These are phyloP conservation scores for Globisporangium sylvaticum DNA, from an alignment of 352 stramenopile genomes.

Conservation along the genomic window DNA sequence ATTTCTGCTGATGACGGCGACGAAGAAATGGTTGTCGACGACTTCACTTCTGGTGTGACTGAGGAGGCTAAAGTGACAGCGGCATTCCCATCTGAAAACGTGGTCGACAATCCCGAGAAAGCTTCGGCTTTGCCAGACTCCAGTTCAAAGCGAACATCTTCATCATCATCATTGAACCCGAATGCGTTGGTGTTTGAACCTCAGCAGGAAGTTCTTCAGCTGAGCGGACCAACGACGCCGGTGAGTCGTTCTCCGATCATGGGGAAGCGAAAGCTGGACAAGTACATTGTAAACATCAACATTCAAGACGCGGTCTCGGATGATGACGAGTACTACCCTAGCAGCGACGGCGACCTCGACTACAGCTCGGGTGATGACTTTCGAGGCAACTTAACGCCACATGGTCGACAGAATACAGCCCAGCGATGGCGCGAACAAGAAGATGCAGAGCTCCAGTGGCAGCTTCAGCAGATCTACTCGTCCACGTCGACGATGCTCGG, in stretches of 20 bases:
- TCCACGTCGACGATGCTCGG: constrained; percentile 63
- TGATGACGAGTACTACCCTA: constrained; percentile 26
- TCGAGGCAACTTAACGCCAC: not conserved
- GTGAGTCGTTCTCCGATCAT: constrained; percentile 8
- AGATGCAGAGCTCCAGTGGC: constrained; percentile 51
- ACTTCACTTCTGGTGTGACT: not conserved
- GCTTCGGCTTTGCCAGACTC: not conserved
- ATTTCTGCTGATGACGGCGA: not conserved
- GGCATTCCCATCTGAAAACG: not conserved
- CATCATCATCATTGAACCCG: constrained; percentile 45
- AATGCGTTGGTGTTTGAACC: constrained; percentile 59
- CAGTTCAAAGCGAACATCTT: constrained; percentile 4
- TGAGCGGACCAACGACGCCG: not conserved
- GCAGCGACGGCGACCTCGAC: constrained; percentile 1
- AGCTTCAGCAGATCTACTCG: constrained; percentile 74
- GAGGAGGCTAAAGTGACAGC: not conserved
- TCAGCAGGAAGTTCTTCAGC: constrained; percentile 11
- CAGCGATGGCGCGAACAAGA: constrained; percentile 37
- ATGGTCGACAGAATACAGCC: constrained; percentile 12
- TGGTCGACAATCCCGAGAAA: not conserved
- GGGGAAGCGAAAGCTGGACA: constrained; percentile 70
- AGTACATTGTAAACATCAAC: constrained; percentile 56
- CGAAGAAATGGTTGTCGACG: not conserved
- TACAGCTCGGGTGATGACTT: constrained; percentile 10
- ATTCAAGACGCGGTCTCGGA: constrained; percentile 26